Evolutionary conservation across 805 yeast genomes (phyloP), one percentile per base, ranked within the genome.

Genomic region (Saccharomycopsis vini): DNA sequence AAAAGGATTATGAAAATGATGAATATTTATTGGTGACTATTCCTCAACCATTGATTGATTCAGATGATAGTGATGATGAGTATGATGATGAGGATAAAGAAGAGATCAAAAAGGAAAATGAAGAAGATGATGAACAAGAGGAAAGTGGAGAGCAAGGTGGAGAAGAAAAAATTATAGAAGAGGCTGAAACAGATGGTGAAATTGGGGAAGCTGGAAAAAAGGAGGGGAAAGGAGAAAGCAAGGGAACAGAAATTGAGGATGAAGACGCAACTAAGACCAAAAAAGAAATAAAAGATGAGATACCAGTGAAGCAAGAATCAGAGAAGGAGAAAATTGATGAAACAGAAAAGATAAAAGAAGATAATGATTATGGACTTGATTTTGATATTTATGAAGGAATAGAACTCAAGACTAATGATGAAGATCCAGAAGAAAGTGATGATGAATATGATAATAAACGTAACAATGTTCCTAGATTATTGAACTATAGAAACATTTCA

Each of bases 401-500:
- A 2, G n/a, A n/a, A n/a, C n/a, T n/a, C n/a, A 56, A 54, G 10
- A 61, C 46, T 32, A 26, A 40, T 23, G 39, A 31, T n/a, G 31
- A 16, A 10, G 30, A 30, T 21, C 5, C 26, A 12, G 32, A 15
- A 9, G 51, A 48, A 6, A 52, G 52, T 7, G 55, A 51, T 16
- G 46, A 57, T 44, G 13, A 53, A 45, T 29, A 53, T 36, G 61
- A 45, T 30, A 18, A 47, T 5, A 53, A 54, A 29, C 47, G 47
- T 9, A 52, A 47, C 23, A 49, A 49, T 29, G 56, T 52, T 3
- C 58, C 54, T n/a, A 62, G 62, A 45, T 56, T 62, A 46, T 39
- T 83, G 52, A 75, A 78, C 45, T 73, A 76, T 58, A 67, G 81
- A 43, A 78, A 78, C 35, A 62, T 65, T 0, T 62, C 78, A 10